Conservation (phyloP, 768 basidiomycete species). For the Ramaria sp. region DNA sequence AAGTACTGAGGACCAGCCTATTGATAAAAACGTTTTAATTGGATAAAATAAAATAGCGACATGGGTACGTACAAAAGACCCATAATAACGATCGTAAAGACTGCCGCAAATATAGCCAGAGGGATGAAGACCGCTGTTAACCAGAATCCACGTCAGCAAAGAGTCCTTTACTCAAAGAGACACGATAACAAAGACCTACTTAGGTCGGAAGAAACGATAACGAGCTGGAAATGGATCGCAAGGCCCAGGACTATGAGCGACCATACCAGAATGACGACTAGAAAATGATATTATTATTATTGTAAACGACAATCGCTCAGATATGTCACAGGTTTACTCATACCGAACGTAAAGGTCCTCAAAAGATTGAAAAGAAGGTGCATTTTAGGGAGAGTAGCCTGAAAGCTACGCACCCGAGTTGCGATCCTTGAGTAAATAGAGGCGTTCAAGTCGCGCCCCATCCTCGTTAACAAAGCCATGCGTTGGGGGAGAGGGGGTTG, state of each 20-base stretch:
- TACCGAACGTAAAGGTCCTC: slow-evolving; percentile 12
- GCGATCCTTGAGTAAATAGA: slow-evolving; percentile 10
- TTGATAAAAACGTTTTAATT: neutral
- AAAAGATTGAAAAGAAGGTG: slow-evolving; percentile 13
- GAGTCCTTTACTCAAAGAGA: neutral
- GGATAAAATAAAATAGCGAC: neutral
- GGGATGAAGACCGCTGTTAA: slow-evolving; percentile 73
- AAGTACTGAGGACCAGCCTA: slow-evolving; percentile 55
- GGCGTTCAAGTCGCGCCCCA: slow-evolving; percentile 8
- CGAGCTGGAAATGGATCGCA: slow-evolving; percentile 64
- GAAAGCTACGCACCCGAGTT: slow-evolving; percentile 6
- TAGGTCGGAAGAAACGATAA: slow-evolving; percentile 67
- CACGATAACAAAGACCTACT: slow-evolving; percentile 42
- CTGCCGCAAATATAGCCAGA: slow-evolving; percentile 73
- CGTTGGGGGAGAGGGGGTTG: neutral
- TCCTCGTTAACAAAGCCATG: slow-evolving; percentile 1
- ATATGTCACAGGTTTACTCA: neutral
- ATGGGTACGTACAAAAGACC: slow-evolving; percentile 43
- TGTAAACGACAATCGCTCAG: neutral
- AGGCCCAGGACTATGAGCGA: slow-evolving; percentile 72
- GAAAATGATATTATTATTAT: neutral
- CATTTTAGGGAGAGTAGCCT: slow-evolving; percentile 10
- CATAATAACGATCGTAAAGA: slow-evolving; percentile 57
- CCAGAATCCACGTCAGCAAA: slow-evolving; percentile 6
- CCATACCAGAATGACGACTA: slow-evolving; percentile 61